Evolutionary conservation across 768 basidiomycete genomes (phyloP).

Genomic region (Mycena indigotica): DNA sequence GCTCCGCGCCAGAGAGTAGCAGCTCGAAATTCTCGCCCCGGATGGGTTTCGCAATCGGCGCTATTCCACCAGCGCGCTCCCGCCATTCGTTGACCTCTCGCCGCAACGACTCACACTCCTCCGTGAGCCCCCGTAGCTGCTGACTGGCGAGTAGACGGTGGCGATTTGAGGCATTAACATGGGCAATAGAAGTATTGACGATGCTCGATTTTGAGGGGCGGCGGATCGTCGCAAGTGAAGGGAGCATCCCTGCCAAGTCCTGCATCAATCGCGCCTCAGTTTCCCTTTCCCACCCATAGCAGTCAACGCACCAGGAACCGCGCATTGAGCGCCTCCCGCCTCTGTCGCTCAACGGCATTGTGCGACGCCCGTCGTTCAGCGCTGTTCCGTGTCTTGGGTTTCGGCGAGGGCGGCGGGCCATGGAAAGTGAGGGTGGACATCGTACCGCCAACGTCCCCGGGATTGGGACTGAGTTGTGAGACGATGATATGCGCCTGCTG

Average conservation of each 20-base stretch:
- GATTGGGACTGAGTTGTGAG: neutral
- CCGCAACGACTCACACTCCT: slow-evolving; percentile 68
- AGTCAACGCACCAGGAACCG: slow-evolving; percentile 69
- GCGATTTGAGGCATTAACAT: slow-evolving; percentile 61
- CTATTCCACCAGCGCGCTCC: slow-evolving; percentile 52
- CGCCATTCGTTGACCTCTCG: slow-evolving; percentile 80
- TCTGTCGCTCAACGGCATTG: slow-evolving; percentile 78
- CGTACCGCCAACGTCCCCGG: neutral
- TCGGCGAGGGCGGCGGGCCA: neutral
- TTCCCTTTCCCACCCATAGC: too few relatives aligned
- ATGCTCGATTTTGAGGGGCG: slow-evolving; percentile 80
- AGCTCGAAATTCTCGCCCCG: slow-evolving; percentile 56
- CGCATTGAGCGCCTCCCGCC: slow-evolving; percentile 74
- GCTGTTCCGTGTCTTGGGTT: slow-evolving; percentile 45
- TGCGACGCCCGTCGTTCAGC: slow-evolving; percentile 80
- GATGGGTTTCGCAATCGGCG: slow-evolving; percentile 52
- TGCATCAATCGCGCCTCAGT: slow-evolving; percentile 32
- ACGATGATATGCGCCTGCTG: neutral
- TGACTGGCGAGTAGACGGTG: slow-evolving; percentile 66
- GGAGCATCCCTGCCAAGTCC: slow-evolving; percentile 76
- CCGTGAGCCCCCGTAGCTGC: slow-evolving; percentile 60
- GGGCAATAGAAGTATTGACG: slow-evolving; percentile 76
- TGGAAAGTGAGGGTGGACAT: neutral
- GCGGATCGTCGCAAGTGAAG: slow-evolving; percentile 68
- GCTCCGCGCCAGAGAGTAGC: slow-evolving; percentile 48